Conservation (phyloP, 495 filamentous ascomycete genomes). For the Penicillium steckii region DNA sequence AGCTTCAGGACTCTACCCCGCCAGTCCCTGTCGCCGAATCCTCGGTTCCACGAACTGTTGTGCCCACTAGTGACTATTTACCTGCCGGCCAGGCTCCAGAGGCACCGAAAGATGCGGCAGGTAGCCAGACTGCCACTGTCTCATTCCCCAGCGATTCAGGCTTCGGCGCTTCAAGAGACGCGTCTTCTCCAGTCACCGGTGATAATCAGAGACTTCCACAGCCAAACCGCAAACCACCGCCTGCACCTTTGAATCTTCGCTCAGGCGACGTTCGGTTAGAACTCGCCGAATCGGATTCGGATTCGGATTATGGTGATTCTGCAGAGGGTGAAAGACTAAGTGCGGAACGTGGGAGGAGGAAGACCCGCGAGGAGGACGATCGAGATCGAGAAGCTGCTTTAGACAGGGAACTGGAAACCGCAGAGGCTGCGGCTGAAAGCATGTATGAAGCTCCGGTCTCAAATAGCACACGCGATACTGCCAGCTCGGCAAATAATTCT, state of each 20-base stretch:
- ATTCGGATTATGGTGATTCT: conserved; percentile 82
- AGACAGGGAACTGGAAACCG: conserved; percentile 61
- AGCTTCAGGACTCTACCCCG: conserved; percentile 54
- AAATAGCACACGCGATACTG: conserved; percentile 6
- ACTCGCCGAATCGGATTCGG: conserved; percentile 57
- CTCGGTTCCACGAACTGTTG: conserved; percentile 8
- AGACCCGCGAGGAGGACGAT: conserved; percentile 88
- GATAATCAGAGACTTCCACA: conserved; percentile 40
- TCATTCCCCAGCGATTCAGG: not conserved
- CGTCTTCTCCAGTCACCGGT: conserved; percentile 11
- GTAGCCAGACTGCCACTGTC: not conserved
- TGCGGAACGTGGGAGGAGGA: conserved; percentile 73
- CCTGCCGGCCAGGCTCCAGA: not conserved
- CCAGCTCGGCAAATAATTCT: conserved; percentile 17
- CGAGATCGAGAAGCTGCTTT: conserved; percentile 67
- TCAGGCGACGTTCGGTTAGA: conserved; percentile 41
- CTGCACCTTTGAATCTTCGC: conserved; percentile 76
- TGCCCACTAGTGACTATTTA: not conserved
- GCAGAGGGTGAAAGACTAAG: conserved; percentile 61
- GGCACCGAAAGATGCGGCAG: not conserved
- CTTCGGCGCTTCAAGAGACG: not conserved
- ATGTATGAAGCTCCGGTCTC: conserved; percentile 1
- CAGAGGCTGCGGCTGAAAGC: conserved; percentile 66
- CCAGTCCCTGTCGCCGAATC: conserved; percentile 43
- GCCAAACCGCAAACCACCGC: conserved; percentile 75